These are phyloP conservation scores for Tarenaya hassleriana DNA, from an alignment of 345 rosid species.

Conservation along the genomic window DNA sequence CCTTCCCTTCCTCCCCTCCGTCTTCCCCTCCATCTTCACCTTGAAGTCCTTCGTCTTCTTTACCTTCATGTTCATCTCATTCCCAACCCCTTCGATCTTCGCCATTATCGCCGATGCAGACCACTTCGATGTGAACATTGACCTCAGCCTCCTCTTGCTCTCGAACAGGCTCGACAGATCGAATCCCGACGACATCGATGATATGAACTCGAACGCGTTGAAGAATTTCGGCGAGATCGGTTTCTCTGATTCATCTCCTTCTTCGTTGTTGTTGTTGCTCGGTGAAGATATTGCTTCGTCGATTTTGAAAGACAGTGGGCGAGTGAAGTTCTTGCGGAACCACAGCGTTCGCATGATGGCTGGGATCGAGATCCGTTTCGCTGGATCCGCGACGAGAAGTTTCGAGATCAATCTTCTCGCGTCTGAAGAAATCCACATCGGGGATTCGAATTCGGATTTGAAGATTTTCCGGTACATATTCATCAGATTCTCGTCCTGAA, in stretches of 20 bases:
- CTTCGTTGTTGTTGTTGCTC: not conserved
- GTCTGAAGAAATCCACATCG: slow-evolving; percentile 57
- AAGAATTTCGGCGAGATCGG: slow-evolving; percentile 31
- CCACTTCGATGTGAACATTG: slow-evolving; percentile 55
- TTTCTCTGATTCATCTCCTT: not conserved
- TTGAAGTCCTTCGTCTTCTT: slow-evolving; percentile 41
- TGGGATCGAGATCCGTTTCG: no score
- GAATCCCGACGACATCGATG: slow-evolving; percentile 77
- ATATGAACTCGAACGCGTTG: slow-evolving; percentile 69
- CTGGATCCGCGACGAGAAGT: no score
- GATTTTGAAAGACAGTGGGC: no score
- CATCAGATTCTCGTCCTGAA: no score
- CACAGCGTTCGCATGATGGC: no score
- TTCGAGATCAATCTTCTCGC: no score
- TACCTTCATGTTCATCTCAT: slow-evolving; percentile 44
- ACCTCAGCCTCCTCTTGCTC: slow-evolving; percentile 37
- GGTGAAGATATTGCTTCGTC: no score
- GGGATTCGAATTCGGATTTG: slow-evolving; percentile 55
- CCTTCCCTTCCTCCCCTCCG: slow-evolving; percentile 57
- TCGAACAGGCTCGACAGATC: slow-evolving; percentile 71
- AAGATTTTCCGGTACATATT: slow-evolving; percentile 59
- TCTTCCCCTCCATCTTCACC: slow-evolving; percentile 37
- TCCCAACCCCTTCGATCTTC: slow-evolving; percentile 51
- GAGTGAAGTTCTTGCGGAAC: no score
- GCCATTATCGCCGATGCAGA: slow-evolving; percentile 39